Evolutionary conservation across 345 rosid species (phyloP), one percentile per base, ranked within the genome.

Genomic region (Aquilaria sinensis): DNA sequence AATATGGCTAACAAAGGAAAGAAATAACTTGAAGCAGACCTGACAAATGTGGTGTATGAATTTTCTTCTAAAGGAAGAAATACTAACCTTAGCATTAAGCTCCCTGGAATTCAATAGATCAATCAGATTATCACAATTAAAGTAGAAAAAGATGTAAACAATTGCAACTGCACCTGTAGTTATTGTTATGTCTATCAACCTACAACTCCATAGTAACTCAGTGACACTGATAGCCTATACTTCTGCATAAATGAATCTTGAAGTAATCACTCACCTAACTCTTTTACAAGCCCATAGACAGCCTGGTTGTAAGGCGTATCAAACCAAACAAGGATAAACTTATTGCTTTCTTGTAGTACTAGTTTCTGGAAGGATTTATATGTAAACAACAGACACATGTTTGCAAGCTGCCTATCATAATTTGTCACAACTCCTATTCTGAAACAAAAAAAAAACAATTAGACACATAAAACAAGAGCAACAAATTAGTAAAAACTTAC

Each of bases 291-390:
- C 50, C 97, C 98, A 74, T 91, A 91, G 29, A 89, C 94, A 65
- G 96, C 99, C 72, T 91, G 97, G 74, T 95, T 91, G 67, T 89
- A 89, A 56, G 98, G 96, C 62, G 96, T 95, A 74, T 88, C 99
- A 60, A 95, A 70, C 96, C 96, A 89, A 29, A 91, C 97, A 64
- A 95, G 97, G 67, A 94, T 87, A 69, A 90, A 60, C 70, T 94
- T 90, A 78, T 94, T 97, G 59, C 97, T 97, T 72, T 90, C 97
- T 76, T 94, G 99, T 70, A 94, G 99, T 52, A 94, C 77, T 70
- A 94, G 72, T 80, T 90, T 90, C 37, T 81, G 82, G 55, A 87
- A 81, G 52, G 99, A 94, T 82, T 85, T 96, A 62, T 81, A 68
- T 47, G 97, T 90, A 65, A 94, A 94, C 59, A 90, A 69, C 67